phyloP scores from a whole-genome alignment of 805 yeast genomes.

The Wickerhamiella bombiphila region DNA sequence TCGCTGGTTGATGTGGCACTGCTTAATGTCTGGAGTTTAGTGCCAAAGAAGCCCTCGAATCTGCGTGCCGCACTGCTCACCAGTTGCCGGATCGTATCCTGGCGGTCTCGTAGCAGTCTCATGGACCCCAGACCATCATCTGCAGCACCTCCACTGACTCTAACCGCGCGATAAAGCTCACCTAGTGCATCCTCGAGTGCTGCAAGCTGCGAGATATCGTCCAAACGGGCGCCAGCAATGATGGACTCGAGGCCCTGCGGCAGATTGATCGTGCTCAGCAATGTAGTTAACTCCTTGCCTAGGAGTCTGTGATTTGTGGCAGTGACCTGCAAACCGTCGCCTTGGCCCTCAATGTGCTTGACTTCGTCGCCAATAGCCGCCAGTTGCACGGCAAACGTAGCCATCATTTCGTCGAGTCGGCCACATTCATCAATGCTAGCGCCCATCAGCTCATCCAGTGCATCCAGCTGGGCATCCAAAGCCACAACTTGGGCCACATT shows the following conservation, averaged over 20 bases:
- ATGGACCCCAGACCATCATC: constrained; percentile 30
- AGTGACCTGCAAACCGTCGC: constrained; percentile 71
- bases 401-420: constrained; percentile 38
- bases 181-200: constrained; percentile 40
- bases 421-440: constrained; percentile 40
- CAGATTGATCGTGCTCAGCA: constrained; percentile 56
- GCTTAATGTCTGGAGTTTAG: constrained; percentile 25
- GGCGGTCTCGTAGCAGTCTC: constrained; percentile 58
- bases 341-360: constrained; percentile 53
- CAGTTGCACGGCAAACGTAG: constrained; percentile 45
- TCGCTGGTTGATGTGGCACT: constrained; percentile 15
- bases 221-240: constrained; percentile 35
- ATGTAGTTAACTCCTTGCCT: constrained; percentile 52
- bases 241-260: constrained; percentile 38
- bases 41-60: constrained; percentile 31
- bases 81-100: constrained; percentile 42
- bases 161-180: constrained; percentile 48
- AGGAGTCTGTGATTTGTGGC: constrained; percentile 68
- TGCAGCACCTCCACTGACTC: constrained; percentile 32
- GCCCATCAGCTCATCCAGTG: constrained; percentile 30
- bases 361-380: constrained; percentile 55
- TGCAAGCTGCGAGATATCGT: constrained; percentile 31
- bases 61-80: constrained; percentile 36
- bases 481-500: constrained; percentile 43
- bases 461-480: constrained; percentile 31